Evolutionary conservation across 495 filamentous ascomycete genomes (phyloP), one percentile per base, ranked within the genome.

Genomic region (Xylaria longipes): DNA sequence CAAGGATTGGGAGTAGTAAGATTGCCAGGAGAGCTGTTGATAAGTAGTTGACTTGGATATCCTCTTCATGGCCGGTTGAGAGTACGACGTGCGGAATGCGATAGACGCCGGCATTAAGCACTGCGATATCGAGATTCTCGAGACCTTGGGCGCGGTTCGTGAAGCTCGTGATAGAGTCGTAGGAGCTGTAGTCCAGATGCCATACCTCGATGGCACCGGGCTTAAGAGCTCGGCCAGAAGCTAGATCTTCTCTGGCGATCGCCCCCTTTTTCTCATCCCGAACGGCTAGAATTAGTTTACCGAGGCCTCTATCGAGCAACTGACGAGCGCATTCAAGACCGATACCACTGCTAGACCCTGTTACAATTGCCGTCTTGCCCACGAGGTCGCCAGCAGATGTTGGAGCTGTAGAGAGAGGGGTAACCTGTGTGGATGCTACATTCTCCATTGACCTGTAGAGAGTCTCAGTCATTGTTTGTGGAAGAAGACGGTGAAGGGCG

Each of bases 41-140:
- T 67, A 88, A 77, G 5, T 87, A 86, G 63, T 90, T 90, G 27
- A 86, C 82, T 0, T 86, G 87, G 25, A 89, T 77, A 6, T 78
- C 79, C 11, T 78, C 75, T 69, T 87, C 86, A 50, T 84, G 80
- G 7, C 82, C 83, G 1, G 72, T 74, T 22, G 52, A 43, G 9
- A 69, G 62, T 11, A 61, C 50, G 0, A 71, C 64, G 22, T 73
- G 82, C 0, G 43, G 65, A 5, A 70, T 33, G 14, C 74, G 74
- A n/a, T 27, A 54, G 27, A 87, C 14, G 5, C 82, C 88, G 0
- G 86, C 86, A 65, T 89, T 90, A 46, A 88, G 78, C 5, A 88
- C 76, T 7, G 81, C 79, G 12, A 85, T 80, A 72, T 89, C 83
- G 6, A 89, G 70, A 0, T 79, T 74, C 2, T 76, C 61, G 2